Evolutionary conservation across 2,329 filamentous ascomycete species (phyloP), one percentile per base, ranked within the genome.

Genomic region (Didymella arachidicola): DNA sequence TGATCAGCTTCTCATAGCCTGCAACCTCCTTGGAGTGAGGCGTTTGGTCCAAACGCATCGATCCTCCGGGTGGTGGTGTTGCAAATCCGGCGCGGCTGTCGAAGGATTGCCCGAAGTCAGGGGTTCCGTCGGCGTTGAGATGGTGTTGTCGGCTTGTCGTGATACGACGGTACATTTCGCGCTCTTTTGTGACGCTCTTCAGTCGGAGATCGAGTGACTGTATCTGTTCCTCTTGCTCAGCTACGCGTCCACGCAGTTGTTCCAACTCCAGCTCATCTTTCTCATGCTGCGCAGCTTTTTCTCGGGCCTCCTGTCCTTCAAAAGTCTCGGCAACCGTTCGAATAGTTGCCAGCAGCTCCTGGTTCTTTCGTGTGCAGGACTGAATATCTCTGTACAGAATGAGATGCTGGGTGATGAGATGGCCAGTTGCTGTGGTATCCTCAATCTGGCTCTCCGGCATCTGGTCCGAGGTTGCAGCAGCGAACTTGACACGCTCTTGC

Each of bases 151-250:
- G 84, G 62, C 95, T 91, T 66, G 94, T 91, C 29, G 97, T 85
- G 82, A 98, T 93, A 51, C 93, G 92, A 22, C 94, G 89, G 88
- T 97, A 98, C 87, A 97, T 97, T 74, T 99, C 94, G 62, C 95
- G 89, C 79, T 99, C 95, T 69, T 93, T 92, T 74, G 95, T 92
- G 76, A 96, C 97, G 75, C 92, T 96, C 80, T 97, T 92, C 63
- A 93, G 91, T 57, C 93, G 91, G 29, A 90, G 87, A 42, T 90
- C 87, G 65, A 97, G 89, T 12, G 90, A 90, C 66, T 89, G 87
- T 51, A 96, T 87, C 73, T 97, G 93, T 64, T 97, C 94, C 58
- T 92, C 88, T 76, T 88, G 94, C 76, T 90, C 87, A 65, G 89
- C 84, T 25, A 96, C 84, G 64, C 92, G 88, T 52, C 89, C 86